A percentile compares a stretch with the other conserved stretches of the same genome.
Conservation (phyloP, 305 asterid species). For the Solanum hybrid region DNA sequence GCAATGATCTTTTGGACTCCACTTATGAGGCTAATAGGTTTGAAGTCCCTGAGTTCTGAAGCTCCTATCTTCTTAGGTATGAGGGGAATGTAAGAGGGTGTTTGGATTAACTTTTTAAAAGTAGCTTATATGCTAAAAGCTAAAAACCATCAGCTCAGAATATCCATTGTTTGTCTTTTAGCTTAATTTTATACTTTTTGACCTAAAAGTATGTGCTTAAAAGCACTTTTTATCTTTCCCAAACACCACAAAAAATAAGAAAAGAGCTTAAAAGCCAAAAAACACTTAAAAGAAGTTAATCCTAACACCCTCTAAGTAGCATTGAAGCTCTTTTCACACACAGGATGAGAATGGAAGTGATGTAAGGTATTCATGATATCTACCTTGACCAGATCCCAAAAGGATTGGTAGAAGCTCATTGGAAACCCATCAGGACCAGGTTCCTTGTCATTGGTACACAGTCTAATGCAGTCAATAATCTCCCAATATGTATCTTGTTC, state of each 20-base stretch:
- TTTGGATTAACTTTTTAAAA: not conserved
- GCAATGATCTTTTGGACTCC: not conserved
- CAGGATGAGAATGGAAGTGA: not conserved
- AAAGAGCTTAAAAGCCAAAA: not conserved
- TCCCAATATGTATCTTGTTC: not conserved
- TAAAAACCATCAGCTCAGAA: not conserved
- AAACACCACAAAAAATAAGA: not conserved
- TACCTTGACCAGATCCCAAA: not conserved
- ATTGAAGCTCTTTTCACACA: not conserved
- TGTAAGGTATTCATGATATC: not conserved
- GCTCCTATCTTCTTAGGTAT: not conserved
- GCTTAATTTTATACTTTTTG: not conserved
- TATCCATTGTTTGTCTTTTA: not conserved
- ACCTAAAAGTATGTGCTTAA: not conserved
- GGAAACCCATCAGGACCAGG: not conserved
- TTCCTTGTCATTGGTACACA: not conserved
- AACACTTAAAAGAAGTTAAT: not conserved
- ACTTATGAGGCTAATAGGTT: not conserved
- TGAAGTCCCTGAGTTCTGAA: not conserved
- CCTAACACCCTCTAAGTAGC: not conserved
- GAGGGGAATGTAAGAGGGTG: not conserved
- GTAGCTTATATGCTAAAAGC: not conserved
- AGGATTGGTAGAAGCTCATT: not conserved
- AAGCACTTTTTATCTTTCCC: not conserved
- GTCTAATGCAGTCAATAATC: not conserved